Conservation (phyloP, 352 stramenopile genomes). For the Phytophthora sojae region DNA sequence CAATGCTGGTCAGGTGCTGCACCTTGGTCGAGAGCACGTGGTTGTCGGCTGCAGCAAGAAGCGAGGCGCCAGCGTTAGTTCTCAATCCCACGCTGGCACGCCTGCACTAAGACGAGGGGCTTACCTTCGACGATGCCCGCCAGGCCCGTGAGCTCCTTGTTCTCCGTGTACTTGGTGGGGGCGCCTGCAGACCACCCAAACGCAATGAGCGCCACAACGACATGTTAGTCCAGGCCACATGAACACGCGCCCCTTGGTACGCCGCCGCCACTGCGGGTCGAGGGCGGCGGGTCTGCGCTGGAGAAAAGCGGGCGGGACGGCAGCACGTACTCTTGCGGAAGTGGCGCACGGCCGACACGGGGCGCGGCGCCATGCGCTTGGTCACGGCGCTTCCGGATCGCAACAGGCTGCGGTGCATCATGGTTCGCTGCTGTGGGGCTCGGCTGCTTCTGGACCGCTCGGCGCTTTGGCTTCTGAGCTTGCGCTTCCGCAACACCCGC, state of each 20-base stretch:
- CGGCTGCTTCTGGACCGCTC: conserved; percentile 22
- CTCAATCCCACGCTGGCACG: too few relatives aligned
- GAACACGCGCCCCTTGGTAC: conserved; percentile 9
- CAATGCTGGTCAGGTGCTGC: conserved; percentile 67
- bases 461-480: conserved; percentile 30
- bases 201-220: conserved; percentile 1
- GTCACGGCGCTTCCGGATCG: conserved; percentile 46
- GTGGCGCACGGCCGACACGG: conserved; percentile 56
- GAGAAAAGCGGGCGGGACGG: not conserved
- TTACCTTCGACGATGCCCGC: conserved; percentile 76
- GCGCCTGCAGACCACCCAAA: conserved; percentile 39
- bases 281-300: conserved; percentile 19
- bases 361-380: conserved; percentile 36
- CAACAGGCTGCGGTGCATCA: conserved; percentile 64
- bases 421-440: conserved; percentile 4
- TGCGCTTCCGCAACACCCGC: conserved; percentile 11
- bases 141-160: conserved; percentile 77
- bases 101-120: not conserved
- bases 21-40: conserved; percentile 68
- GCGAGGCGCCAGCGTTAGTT: too few relatives aligned
- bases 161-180: conserved; percentile 80
- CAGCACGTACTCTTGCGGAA: conserved; percentile 76
- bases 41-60: conserved; percentile 68
- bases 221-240: conserved; percentile 12
- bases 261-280: not conserved